Conservation (phyloP, 1,284 basidiomycete genomes). For the Ceratobasidium sp. region DNA sequence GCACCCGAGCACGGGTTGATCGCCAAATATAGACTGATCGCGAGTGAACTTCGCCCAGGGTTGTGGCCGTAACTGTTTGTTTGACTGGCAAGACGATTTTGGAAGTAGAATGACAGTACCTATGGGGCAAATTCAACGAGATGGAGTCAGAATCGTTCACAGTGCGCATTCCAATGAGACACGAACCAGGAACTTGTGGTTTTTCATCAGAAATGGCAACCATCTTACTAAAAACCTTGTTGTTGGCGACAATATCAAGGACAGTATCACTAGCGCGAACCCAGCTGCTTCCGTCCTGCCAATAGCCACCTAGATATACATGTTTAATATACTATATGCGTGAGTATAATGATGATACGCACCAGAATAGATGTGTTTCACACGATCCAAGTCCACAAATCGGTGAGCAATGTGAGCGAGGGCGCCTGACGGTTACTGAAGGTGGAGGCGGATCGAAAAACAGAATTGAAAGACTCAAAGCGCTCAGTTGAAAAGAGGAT, state of each 20-base stretch:
- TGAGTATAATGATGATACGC: neutral
- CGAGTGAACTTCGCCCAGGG: neutral
- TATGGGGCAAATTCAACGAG: no score
- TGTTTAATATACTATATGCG: neutral
- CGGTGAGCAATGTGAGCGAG: conserved; percentile 53
- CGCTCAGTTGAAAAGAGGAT: conserved; percentile 54
- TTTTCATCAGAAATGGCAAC: conserved; percentile 1
- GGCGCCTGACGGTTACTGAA: conserved; percentile 46
- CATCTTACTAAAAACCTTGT: neutral
- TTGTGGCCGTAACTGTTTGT: neutral
- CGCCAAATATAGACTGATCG: neutral
- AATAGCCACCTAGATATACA: neutral
- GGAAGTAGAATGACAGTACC: conserved; percentile 5
- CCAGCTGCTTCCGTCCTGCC: conserved; percentile 1
- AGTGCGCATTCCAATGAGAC: neutral
- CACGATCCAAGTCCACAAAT: conserved; percentile 52
- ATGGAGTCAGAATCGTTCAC: neutral
- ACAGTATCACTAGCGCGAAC: neutral
- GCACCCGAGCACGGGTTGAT: no score
- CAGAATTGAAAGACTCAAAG: conserved; percentile 57
- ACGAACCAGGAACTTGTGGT: neutral
- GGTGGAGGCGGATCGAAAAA: conserved; percentile 55
- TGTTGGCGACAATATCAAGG: neutral
- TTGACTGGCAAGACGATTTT: neutral
- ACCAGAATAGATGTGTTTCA: conserved; percentile 52